phyloP scores from a whole-genome alignment of 1,284 basidiomycete species.

The Rhodotorula sp. region DNA sequence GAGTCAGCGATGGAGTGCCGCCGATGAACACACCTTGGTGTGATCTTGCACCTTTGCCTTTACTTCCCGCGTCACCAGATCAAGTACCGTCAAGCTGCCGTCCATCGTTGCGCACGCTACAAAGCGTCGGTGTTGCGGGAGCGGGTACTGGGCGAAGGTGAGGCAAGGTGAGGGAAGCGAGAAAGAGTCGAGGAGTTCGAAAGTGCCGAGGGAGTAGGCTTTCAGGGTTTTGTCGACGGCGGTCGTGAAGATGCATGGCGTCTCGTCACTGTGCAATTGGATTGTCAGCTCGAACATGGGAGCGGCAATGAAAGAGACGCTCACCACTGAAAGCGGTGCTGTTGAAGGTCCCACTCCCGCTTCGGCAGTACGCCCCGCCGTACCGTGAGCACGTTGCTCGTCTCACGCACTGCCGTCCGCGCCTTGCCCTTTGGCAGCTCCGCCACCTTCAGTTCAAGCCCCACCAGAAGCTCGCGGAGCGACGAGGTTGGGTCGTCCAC shows the following conservation, averaged over 20 bases:
- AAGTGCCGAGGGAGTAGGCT: slow-evolving; percentile 20
- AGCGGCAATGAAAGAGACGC: background rate
- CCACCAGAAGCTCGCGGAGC: slow-evolving; percentile 12
- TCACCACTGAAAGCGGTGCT: slow-evolving; percentile 29
- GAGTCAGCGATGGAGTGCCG: background rate
- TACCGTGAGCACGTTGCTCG: slow-evolving; percentile 38
- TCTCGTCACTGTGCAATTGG: slow-evolving; percentile 1
- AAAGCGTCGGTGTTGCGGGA: background rate
- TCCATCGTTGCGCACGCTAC: slow-evolving; percentile 41
- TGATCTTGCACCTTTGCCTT: slow-evolving; percentile 31
- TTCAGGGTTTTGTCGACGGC: slow-evolving; percentile 41
- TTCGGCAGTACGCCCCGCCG: slow-evolving; percentile 13
- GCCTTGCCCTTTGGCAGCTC: background rate
- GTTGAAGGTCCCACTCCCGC: slow-evolving; percentile 35
- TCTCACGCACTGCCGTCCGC: slow-evolving; percentile 26
- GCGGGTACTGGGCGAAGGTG: slow-evolving; percentile 29
- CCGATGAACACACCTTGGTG: slow-evolving; percentile 23
- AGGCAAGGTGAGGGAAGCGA: slow-evolving; percentile 35
- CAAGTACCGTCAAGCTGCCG: slow-evolving; percentile 32
- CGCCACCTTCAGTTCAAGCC: background rate
- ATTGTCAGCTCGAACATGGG: background rate
- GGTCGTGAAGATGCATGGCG: slow-evolving; percentile 39
- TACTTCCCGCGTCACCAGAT: slow-evolving; percentile 35
- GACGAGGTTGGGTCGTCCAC: slow-evolving; percentile 9
- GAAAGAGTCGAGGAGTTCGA: slow-evolving; percentile 37